phyloP scores from a whole-genome alignment of 306 rosid genomes.

The Spatholobus suberectus region DNA sequence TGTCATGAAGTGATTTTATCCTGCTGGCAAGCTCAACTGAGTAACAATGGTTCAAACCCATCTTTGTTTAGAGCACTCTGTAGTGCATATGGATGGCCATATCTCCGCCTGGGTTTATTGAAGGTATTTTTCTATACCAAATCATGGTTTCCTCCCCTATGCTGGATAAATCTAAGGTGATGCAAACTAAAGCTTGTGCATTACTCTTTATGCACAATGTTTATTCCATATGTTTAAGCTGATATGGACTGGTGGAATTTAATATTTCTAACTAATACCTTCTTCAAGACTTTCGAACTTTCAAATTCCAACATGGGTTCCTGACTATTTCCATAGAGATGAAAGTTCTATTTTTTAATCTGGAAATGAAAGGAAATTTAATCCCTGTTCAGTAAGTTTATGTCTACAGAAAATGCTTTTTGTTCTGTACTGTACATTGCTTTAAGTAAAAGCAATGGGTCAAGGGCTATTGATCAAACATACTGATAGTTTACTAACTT shows the following conservation, averaged over 20 bases:
- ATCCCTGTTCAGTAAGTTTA: background rate
- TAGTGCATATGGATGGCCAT: slow-evolving; percentile 95
- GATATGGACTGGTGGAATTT: background rate
- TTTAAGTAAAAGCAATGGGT: background rate
- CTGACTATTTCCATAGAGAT: background rate
- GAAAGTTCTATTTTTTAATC: background rate
- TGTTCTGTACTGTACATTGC: background rate
- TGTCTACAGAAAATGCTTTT: slow-evolving; percentile 16
- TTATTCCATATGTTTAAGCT: slow-evolving; percentile 14
- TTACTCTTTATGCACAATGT: background rate
- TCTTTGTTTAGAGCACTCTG: slow-evolving; percentile 82
- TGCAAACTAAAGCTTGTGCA: slow-evolving; percentile 10
- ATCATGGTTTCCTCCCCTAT: slow-evolving; percentile 17
- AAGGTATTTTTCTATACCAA: slow-evolving; percentile 60
- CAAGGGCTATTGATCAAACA: background rate
- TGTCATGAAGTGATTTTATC: slow-evolving; percentile 65
- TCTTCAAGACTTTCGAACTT: background rate
- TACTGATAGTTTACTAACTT: background rate
- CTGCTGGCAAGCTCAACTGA: slow-evolving; percentile 75
- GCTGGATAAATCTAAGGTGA: slow-evolving; percentile 29
- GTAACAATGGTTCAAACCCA: slow-evolving; percentile 54
- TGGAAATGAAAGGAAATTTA: background rate
- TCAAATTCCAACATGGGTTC: background rate
- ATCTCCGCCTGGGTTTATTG: slow-evolving; percentile 76
- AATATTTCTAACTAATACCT: background rate